Evolutionary conservation across 768 basidiomycete species (phyloP), one percentile per base, ranked within the genome.

Genomic region (Mycena amicta): DNA sequence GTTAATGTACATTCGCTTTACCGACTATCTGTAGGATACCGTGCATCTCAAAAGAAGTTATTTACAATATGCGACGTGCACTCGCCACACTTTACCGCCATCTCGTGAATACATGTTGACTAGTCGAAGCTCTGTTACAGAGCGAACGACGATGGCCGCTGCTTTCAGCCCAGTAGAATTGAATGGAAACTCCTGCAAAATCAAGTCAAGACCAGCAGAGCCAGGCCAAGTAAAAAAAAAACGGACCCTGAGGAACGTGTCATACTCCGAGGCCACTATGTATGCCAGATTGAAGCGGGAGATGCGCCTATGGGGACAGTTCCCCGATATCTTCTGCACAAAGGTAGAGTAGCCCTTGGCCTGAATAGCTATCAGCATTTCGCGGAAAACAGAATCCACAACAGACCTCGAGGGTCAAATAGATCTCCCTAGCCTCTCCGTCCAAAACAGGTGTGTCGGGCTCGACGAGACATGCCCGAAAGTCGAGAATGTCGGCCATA

Each of bases 401-500:
- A 40, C 60, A 25, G 3, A 63, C 61, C 50, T 64, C 62, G 11
- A 64, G 56, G 11, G 62, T 64, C 50, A 64, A 28, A 13, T 56
- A 59, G 11, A 63, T 47, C 52, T 60, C 55, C 8, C 55, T 53
- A 8, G 57, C 18, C 18, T 56, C 56, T 15, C 53, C 55, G 2
- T 60, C 59, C n/a, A 64, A 41, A 11, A 64, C 59, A 12, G 59
- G 59, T 5, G 53, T 25, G 56, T 64, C 56, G 13, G 62, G 62
- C 39, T 64, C 62, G 18, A 52, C 45, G 27, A 64, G 39, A 43
- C 62, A 64, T 29, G 40, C 47, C 23, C 62, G 52, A n/a, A 60
- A 64, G n/a, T 57, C 59, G 31, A 64, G 59, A 28, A 64, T 64
- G 37, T 64, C 62, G 5, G 59, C 59, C 62, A 64, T 64, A 18